Base-by-base conservation (phyloP, 2,329 filamentous ascomycete genomes). In the Fusarium coicis region DNA sequence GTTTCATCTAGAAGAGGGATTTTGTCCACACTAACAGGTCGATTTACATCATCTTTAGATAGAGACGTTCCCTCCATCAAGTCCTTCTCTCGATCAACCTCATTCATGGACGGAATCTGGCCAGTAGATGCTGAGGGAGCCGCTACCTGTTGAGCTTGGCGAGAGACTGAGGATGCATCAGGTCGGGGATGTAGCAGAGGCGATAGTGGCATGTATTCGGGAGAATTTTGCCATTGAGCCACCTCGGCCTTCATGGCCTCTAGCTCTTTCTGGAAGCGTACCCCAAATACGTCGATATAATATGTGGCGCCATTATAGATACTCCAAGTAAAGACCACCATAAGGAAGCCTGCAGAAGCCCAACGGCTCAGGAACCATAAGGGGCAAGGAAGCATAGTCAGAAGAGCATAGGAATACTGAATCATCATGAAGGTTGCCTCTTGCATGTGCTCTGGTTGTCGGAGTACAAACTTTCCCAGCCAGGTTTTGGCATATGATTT, bases 241-340 rank as follows among this genome's bases (percentile, higher is more conserved):
- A 99, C 95, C 79, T 99, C 96, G 62, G 90, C 90, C 83, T 93
- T 95, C 84, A 99, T 89, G 58, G 92, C 89, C 80, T 99, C 95
- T 18, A 99, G 87, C 82, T 99, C 96, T 80, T 96, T 97, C 85
- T 99, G 94, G 86, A 99, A 98, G 5, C 95, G 91, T 78, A 93
- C 97, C 60, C 97, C 96, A 80, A 98, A 99, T 4, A 98, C 94
- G 77, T 99, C 96, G 79, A 99, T 98, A 83, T 99, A 99, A 82
- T 93, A 99, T 1, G 95, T 98, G 23, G 96, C 94, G 37, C 96
- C 96, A 77, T 99, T 99, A 85, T 98, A 97, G 63, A 98, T 93
- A 76, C 94, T 97, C 95, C 95, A 98, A 47, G 90, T 87, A 79
- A 99, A 98, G n/a, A 99, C 91, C 5, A 89, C 84, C 61, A 92